These are phyloP conservation scores for Lentinula guzmanii DNA, from an alignment of 768 basidiomycete genomes.

Conservation along the genomic window DNA sequence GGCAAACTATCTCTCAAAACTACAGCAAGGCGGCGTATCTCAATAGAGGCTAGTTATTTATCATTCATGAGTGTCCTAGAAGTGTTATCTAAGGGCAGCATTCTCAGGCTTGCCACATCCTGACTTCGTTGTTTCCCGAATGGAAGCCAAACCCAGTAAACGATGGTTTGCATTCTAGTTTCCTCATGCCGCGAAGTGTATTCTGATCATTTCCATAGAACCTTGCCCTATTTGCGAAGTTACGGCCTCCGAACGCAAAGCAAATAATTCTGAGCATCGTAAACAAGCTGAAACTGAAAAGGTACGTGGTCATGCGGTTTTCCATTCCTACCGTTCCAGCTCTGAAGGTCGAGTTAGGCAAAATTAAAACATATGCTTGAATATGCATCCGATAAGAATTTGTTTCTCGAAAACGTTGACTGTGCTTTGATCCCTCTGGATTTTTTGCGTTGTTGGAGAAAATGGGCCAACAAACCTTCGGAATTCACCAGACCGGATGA, in stretches of 20 bases:
- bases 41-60: conserved; percentile 39
- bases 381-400: conserved; percentile 38
- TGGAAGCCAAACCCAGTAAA: conserved; percentile 55
- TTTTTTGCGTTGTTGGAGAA: conserved; percentile 64
- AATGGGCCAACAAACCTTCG: conserved; percentile 59
- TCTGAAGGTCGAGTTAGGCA: conserved; percentile 34
- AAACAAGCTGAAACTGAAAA: conserved; percentile 76
- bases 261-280: conserved; percentile 56
- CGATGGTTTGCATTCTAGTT: neutral
- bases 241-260: conserved; percentile 45
- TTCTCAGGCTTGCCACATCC: conserved; percentile 47
- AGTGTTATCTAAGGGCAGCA: neutral
- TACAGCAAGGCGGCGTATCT: conserved; percentile 56
- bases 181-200: neutral
- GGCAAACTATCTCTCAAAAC: conserved; percentile 50
- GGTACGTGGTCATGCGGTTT: conserved; percentile 29
- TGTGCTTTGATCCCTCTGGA: conserved; percentile 55
- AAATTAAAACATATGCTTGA: conserved; percentile 60
- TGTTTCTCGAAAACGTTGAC: conserved; percentile 37
- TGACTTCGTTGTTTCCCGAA: conserved; percentile 53
- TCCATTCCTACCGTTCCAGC: conserved; percentile 7
- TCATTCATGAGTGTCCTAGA: neutral
- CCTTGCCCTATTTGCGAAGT: conserved; percentile 62
- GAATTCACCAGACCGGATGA: conserved; percentile 50
- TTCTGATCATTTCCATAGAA: conserved; percentile 21